Evolutionary conservation across 2,329 filamentous ascomycete species (phyloP).

Genomic region (Pyrenophora seminiperda): DNA sequence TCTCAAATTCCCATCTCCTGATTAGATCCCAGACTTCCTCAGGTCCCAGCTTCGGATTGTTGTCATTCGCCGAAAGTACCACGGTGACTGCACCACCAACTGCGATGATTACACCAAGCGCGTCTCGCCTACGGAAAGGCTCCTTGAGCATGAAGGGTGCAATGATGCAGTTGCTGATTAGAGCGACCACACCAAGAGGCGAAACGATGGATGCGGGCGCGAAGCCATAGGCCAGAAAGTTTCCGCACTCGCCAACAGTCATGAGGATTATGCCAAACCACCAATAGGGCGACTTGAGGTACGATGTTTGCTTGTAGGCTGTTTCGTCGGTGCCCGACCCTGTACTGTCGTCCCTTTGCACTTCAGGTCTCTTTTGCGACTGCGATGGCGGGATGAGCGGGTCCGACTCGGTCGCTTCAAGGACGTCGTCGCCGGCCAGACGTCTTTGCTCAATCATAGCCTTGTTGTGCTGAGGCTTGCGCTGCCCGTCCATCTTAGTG

Average conservation of each 20-base stretch:
- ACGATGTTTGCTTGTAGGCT: slow-evolving; percentile 65
- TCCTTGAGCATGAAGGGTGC: slow-evolving; percentile 94
- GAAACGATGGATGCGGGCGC: slow-evolving; percentile 97
- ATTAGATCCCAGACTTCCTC: slow-evolving; percentile 90
- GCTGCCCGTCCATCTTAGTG: slow-evolving; percentile 12
- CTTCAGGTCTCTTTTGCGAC: slow-evolving; percentile 7
- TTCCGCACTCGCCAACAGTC: slow-evolving; percentile 89
- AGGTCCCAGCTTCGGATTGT: slow-evolving; percentile 89
- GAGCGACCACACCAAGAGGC: slow-evolving; percentile 91
- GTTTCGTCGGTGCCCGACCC: slow-evolving; percentile 31
- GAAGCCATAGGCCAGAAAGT: slow-evolving; percentile 97
- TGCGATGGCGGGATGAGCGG: slow-evolving; percentile 29
- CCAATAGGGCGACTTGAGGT: slow-evolving; percentile 92
- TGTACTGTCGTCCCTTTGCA: slow-evolving; percentile 36
- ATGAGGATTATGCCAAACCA: slow-evolving; percentile 94
- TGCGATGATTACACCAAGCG: slow-evolving; percentile 85
- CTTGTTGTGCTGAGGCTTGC: slow-evolving; percentile 12
- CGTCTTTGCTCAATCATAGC: slow-evolving; percentile 5
- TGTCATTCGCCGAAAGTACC: slow-evolving; percentile 85
- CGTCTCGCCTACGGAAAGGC: slow-evolving; percentile 80
- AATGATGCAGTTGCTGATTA: slow-evolving; percentile 96
- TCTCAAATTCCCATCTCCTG: slow-evolving; percentile 84
- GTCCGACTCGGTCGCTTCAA: slow-evolving; percentile 43
- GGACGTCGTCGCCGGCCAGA: slow-evolving; percentile 3
- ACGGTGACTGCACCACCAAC: slow-evolving; percentile 89